phyloP scores from a whole-genome alignment of 139 green algal species.

The Closterium sp. region DNA sequence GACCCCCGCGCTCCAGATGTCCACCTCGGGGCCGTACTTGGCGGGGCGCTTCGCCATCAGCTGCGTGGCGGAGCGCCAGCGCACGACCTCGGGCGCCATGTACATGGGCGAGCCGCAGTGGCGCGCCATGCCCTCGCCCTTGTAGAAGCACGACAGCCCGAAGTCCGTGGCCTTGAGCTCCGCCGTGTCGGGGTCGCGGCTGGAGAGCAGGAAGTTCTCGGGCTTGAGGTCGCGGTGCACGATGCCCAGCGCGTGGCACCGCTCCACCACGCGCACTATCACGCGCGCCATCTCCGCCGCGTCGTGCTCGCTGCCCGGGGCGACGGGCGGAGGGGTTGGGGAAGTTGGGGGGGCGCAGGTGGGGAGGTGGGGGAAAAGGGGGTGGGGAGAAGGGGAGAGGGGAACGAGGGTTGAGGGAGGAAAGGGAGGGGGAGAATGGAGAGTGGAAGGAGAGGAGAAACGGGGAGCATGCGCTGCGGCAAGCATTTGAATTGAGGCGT shows the following conservation, averaged over 20 bases:
- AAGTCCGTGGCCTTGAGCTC: constrained; percentile 80
- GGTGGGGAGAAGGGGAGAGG: neutral
- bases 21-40: constrained; percentile 78
- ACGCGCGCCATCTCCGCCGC: constrained; percentile 77
- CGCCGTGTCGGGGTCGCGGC: constrained; percentile 57
- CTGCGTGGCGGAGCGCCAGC: constrained; percentile 6
- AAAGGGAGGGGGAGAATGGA: too few relatives aligned
- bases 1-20: constrained; percentile 92
- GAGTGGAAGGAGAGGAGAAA: too few relatives aligned
- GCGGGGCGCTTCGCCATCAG: neutral
- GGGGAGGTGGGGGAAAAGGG: too few relatives aligned
- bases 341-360: neutral
- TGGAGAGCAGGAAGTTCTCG: constrained; percentile 96
- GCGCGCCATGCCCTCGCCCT: neutral
- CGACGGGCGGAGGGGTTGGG: too few relatives aligned
- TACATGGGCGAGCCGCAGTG: constrained; percentile 85
- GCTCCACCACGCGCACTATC: constrained; percentile 83
- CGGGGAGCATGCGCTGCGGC: too few relatives aligned
- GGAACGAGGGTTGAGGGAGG: neutral
- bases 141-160: neutral
- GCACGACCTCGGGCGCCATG: constrained; percentile 84
- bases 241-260: constrained; percentile 90
- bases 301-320: constrained; percentile 67
- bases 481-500: neutral
- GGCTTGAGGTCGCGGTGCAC: constrained; percentile 83